Evolutionary conservation across 352 stramenopile species (phyloP).

Genomic region (Phytophthora syringae): DNA sequence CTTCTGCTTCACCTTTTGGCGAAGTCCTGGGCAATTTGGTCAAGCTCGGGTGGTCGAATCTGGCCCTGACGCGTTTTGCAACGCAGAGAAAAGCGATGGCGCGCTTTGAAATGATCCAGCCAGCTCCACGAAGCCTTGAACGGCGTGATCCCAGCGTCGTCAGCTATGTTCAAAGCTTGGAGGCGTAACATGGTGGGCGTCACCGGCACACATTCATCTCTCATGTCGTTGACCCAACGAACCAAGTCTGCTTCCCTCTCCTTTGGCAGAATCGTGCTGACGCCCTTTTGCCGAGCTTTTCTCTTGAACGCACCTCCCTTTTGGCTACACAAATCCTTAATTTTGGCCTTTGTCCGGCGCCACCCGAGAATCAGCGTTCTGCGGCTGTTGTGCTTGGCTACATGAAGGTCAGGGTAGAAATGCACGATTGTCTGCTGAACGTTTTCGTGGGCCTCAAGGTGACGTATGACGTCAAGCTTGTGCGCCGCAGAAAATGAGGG

Average conservation of each 20-base stretch:
- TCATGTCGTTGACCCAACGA: not conserved
- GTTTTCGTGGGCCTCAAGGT: not conserved
- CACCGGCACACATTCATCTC: not conserved
- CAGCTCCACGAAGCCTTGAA: slow-evolving; percentile 3
- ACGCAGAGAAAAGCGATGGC: not conserved
- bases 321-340: not conserved
- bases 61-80: not conserved
- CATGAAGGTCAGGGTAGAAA: not conserved
- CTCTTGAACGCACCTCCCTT: not conserved
- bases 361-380: not conserved
- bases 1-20: not conserved
- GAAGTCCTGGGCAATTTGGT: not conserved
- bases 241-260: not conserved
- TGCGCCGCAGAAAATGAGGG: not conserved
- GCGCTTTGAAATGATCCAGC: not conserved
- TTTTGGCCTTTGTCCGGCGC: not conserved
- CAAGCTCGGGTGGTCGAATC: not conserved
- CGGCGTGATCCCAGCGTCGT: not conserved
- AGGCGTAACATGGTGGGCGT: slow-evolving; percentile 1
- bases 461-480: not conserved
- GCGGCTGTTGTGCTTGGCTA: not conserved
- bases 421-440: not conserved
- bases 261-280: not conserved
- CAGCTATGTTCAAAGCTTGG: not conserved
- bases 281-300: not conserved